Evolutionary conservation across 169 alveolate genomes (phyloP), one percentile per base, ranked within the genome.

Genomic region (Plasmodium berghei): DNA sequence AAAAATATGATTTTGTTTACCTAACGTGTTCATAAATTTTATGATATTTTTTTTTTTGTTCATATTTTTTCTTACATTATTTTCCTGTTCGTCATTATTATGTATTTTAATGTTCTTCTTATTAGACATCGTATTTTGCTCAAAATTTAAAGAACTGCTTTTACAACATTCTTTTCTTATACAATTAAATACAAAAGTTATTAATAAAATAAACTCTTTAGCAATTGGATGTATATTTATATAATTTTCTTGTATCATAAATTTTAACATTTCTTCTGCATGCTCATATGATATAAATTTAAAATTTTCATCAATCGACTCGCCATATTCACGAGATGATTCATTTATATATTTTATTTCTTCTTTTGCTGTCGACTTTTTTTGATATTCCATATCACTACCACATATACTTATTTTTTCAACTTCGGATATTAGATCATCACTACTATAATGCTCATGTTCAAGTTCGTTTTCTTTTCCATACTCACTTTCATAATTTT

Each of bases 371-470:
- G 24, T 1, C 6, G 22, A 52, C 8, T 34, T 34, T 34, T 34
- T 34, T 34, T 34, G 42, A 34, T 34, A 34, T 34, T 34, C 42
- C 42, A 34, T 34, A 16, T 52, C 59, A 16, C 18, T 52, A 16
- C 9, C 28, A 16, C 20, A 9, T 14, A 58, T 12, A 0, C 20
- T 58, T 0, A 16, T 58, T 26, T 58, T 48, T 22, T 70, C 89
- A n/a, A 62, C 28, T 6, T 77, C 89, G 12, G 89, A 77, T 28
- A 77, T 77, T 12, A 77, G 46, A 45, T 77, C 67, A 64, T 77
- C 89, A 46, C 89, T 77, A 28, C 89, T 77, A 42, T 64, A 55
- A 4, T 77, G 89, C 20, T 59, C 52, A 20, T 58, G 77, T 56
- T 64, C 89, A 5, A 77, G 77, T 45, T 77, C 89, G 18, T 77